A percentile compares a stretch with the other conserved stretches of the same genome.
Conservation (phyloP, 257 asterid genomes). For the Solanum habrochaites region DNA sequence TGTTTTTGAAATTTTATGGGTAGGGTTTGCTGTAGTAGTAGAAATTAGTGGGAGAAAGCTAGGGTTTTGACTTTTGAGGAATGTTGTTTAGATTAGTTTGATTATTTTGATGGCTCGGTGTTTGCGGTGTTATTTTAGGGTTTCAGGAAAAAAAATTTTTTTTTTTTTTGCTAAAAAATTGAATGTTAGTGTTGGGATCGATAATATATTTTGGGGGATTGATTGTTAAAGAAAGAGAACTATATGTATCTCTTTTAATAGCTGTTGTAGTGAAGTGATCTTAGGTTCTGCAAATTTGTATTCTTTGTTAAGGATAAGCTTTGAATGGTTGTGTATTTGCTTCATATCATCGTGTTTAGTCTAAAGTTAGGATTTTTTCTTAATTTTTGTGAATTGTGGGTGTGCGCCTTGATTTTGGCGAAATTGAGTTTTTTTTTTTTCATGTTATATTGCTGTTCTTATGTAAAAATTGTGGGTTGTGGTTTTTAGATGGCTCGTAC, state of each 20-base stretch:
- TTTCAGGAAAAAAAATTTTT: background rate
- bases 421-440: background rate
- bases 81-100: background rate
- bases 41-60: background rate
- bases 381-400: background rate
- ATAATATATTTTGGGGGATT: background rate
- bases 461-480: background rate
- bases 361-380: background rate
- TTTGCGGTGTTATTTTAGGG: background rate
- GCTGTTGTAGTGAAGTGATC: background rate
- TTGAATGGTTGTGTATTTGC: background rate
- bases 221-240: background rate
- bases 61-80: background rate
- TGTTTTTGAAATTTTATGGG: background rate
- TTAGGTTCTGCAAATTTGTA: background rate
- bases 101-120: background rate
- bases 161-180: background rate
- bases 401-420: background rate
- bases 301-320: background rate
- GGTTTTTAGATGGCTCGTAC: conserved; percentile 51
- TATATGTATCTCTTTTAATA: too few species aligned
- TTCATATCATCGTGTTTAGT: background rate
- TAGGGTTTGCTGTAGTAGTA: background rate
- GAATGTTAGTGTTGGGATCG: background rate
- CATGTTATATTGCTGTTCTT: background rate